These are phyloP conservation scores for Fusarium tanahbumbuense DNA, from an alignment of 2,329 filamentous ascomycete genomes.

Conservation along the genomic window DNA sequence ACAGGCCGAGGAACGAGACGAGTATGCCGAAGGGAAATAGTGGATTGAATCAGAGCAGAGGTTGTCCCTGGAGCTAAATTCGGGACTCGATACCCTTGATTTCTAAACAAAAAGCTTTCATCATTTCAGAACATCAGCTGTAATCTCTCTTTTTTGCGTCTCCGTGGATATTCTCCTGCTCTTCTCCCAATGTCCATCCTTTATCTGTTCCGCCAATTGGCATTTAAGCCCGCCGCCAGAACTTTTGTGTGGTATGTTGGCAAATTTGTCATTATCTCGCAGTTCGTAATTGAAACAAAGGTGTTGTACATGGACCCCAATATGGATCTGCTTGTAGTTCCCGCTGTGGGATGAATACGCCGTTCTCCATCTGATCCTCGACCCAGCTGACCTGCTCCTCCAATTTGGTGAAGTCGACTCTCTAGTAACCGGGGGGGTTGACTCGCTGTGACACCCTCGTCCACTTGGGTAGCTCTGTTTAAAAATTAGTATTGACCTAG, in stretches of 20 bases:
- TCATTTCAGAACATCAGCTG: slow-evolving; percentile 15
- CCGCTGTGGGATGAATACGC: slow-evolving; percentile 38
- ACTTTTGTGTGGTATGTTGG: slow-evolving; percentile 13
- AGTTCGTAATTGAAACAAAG: slow-evolving; percentile 44
- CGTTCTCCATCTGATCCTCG: slow-evolving; percentile 37
- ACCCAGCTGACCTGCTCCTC: slow-evolving; percentile 14
- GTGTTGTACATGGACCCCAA: slow-evolving; percentile 48
- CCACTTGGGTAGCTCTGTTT: slow-evolving; percentile 85
- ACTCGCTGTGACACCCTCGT: slow-evolving; percentile 93
- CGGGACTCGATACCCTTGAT: slow-evolving; percentile 45
- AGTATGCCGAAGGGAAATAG: slow-evolving; percentile 55
- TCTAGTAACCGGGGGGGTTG: slow-evolving; percentile 94
- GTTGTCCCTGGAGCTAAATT: slow-evolving; percentile 9
- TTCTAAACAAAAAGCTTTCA: slow-evolving; percentile 22
- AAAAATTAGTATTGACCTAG: slow-evolving; percentile 33
- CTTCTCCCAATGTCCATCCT: slow-evolving; percentile 5
- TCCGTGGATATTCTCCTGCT: slow-evolving; percentile 1
- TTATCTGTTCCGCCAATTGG: slow-evolving; percentile 43
- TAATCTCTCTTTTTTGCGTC: slow-evolving; percentile 16
- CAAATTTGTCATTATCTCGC: slow-evolving; percentile 37
- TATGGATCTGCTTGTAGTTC: slow-evolving; percentile 34
- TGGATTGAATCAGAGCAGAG: slow-evolving; percentile 7
- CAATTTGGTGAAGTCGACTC: slow-evolving; percentile 36
- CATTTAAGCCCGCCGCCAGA: slow-evolving; percentile 12
- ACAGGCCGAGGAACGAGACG: slow-evolving; percentile 61